These are phyloP conservation scores for Lumnitzera littorea DNA, from an alignment of 345 rosid genomes.

Conservation along the genomic window DNA sequence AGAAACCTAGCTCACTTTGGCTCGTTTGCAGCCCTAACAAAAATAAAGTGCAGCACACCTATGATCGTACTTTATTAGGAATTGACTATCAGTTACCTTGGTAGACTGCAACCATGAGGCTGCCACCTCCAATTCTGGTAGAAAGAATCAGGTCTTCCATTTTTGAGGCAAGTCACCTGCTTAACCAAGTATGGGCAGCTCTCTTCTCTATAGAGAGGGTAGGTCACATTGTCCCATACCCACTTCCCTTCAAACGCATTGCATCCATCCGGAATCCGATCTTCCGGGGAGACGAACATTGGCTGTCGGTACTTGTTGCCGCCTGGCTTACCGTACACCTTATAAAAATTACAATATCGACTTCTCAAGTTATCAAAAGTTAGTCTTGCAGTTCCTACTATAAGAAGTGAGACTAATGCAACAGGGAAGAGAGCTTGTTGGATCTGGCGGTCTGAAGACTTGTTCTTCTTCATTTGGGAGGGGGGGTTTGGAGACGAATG, in stretches of 20 bases:
- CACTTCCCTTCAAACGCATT: constrained; percentile 75
- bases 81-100: constrained; percentile 33
- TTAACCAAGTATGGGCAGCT: constrained; percentile 82
- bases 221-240: constrained; percentile 79
- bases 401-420: constrained; percentile 40
- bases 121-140: constrained; percentile 92
- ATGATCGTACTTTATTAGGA: neutral
- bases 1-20: no score
- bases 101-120: constrained; percentile 63
- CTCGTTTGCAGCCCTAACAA: no score
- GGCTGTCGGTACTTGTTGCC: constrained; percentile 16
- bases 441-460: constrained; percentile 38
- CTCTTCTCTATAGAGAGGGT: constrained; percentile 68
- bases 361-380: constrained; percentile 52
- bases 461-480: constrained; percentile 11
- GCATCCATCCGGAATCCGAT: constrained; percentile 51
- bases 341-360: constrained; percentile 26
- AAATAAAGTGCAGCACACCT: neutral
- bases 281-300: constrained; percentile 42
- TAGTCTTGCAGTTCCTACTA: constrained; percentile 44
- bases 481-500: neutral
- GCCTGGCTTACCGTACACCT: constrained; percentile 19
- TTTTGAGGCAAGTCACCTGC: constrained; percentile 70
- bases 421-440: constrained; percentile 57
- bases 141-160: constrained; percentile 77